A percentile compares a stretch with the other conserved stretches of the same genome.
Evolutionary conservation across 2,329 filamentous ascomycete genomes (phyloP).

Genomic region (Fusarium sp.): DNA sequence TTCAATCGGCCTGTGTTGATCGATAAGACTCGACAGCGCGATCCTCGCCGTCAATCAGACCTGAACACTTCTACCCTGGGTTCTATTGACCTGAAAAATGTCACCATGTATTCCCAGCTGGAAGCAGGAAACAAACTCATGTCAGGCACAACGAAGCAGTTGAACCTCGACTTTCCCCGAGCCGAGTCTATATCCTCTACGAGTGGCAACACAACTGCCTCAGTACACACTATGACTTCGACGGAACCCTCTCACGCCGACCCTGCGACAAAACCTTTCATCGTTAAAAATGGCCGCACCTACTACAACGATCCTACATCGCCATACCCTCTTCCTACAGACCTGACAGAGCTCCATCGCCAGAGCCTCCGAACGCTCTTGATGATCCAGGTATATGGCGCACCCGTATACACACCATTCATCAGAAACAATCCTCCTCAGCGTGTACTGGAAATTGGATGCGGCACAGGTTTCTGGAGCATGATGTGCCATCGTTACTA

Average conservation of each 20-base stretch:
- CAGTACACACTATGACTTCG: slow-evolving; percentile 62
- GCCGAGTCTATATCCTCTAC: slow-evolving; percentile 63
- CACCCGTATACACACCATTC: slow-evolving; percentile 79
- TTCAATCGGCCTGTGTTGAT: slow-evolving; percentile 39
- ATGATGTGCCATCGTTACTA: slow-evolving; percentile 88
- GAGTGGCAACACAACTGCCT: slow-evolving; percentile 59
- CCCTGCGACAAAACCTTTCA: slow-evolving; percentile 67
- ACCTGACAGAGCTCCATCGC: slow-evolving; percentile 87
- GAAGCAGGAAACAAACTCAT: slow-evolving; percentile 50
- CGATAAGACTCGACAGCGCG: slow-evolving; percentile 41
- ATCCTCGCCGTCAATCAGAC: slow-evolving; percentile 44
- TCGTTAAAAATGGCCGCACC: slow-evolving; percentile 81
- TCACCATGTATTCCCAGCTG: slow-evolving; percentile 53
- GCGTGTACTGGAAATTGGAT: slow-evolving; percentile 87
- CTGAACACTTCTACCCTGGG: slow-evolving; percentile 16
- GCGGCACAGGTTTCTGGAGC: slow-evolving; percentile 91
- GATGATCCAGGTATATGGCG: slow-evolving; percentile 83
- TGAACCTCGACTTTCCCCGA: slow-evolving; percentile 55
- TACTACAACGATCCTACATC: slow-evolving; percentile 82
- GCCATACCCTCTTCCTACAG: slow-evolving; percentile 88
- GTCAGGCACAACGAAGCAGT: slow-evolving; percentile 50
- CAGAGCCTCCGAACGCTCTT: slow-evolving; percentile 88
- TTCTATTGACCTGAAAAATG: slow-evolving; percentile 54
- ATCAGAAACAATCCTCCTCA: slow-evolving; percentile 76
- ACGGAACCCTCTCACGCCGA: slow-evolving; percentile 63